A percentile compares a stretch with the other conserved stretches of the same genome.
These are phyloP conservation scores for Plantago major DNA, from an alignment of 257 asterid genomes.

Conservation along the genomic window DNA sequence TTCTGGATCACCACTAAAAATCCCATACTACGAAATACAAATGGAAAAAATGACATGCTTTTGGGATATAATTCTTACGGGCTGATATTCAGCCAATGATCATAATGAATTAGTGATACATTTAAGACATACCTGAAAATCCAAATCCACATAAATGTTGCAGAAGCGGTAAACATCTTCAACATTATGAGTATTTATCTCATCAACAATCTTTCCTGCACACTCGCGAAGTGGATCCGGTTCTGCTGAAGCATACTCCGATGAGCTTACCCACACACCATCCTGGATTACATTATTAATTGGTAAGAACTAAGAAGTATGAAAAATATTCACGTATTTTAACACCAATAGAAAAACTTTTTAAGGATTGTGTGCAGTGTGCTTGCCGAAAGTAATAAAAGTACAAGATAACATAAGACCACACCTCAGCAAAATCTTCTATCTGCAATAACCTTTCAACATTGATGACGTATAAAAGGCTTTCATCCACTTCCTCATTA, in stretches of 20 bases:
- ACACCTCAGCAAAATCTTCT: slow-evolving; percentile 89
- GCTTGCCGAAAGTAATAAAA: too few species aligned
- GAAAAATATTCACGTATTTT: slow-evolving; percentile 13
- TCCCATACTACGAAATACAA: too few species aligned
- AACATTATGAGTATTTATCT: slow-evolving; percentile 60
- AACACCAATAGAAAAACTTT: too few species aligned
- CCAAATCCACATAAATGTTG: slow-evolving; percentile 67
- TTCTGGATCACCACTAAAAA: too few species aligned
- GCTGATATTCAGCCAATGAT: not conserved
- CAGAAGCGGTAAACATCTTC: slow-evolving; percentile 85
- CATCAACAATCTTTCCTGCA: slow-evolving; percentile 73
- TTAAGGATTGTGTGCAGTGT: too few species aligned
- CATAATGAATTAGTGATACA: not conserved
- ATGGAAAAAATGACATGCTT: too few species aligned
- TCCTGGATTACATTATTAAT: slow-evolving; percentile 38
- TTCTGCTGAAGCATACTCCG: slow-evolving; percentile 66
- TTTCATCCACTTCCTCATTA: slow-evolving; percentile 67
- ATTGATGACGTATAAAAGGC: slow-evolving; percentile 47
- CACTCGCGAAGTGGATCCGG: slow-evolving; percentile 89
- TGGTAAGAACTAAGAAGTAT: slow-evolving; percentile 15
- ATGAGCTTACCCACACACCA: slow-evolving; percentile 67
- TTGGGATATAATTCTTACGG: too few species aligned
- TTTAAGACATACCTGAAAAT: slow-evolving; percentile 62
- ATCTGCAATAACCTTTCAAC: slow-evolving; percentile 77
- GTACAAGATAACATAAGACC: too few species aligned